These are phyloP conservation scores for Cercospora beticola DNA, from an alignment of 2,329 filamentous ascomycete genomes.

Conservation along the genomic window DNA sequence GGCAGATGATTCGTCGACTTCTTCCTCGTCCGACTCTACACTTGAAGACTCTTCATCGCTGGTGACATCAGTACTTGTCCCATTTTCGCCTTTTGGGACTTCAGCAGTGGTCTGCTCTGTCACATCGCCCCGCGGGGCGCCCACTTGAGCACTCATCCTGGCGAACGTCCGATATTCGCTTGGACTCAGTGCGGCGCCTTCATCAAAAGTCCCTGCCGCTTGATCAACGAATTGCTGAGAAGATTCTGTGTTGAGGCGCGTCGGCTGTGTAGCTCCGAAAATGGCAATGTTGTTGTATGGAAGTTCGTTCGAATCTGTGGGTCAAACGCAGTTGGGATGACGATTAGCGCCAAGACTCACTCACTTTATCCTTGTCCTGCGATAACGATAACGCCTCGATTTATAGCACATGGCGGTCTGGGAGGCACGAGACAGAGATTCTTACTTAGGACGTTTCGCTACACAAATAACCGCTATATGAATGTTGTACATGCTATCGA, in stretches of 20 bases:
- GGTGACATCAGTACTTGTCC: background rate
- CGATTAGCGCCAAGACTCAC: background rate
- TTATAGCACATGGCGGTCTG: background rate
- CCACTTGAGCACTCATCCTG: conserved; percentile 7
- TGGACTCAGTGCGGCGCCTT: background rate
- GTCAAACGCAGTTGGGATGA: conserved; percentile 7
- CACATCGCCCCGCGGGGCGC: background rate
- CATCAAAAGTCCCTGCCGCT: background rate
- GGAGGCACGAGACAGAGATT: background rate
- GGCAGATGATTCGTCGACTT: background rate
- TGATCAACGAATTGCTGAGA: background rate
- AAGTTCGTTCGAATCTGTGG: conserved; percentile 4
- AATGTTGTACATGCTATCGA: background rate
- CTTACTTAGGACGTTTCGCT: background rate
- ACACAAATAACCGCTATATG: background rate
- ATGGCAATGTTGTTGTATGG: background rate
- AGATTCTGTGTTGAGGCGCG: background rate
- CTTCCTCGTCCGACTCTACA: conserved; percentile 5
- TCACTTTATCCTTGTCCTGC: background rate
- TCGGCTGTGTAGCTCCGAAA: background rate
- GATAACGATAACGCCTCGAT: background rate
- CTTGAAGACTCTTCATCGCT: conserved; percentile 1
- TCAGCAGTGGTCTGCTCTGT: background rate
- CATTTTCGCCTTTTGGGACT: background rate
- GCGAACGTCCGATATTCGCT: conserved; percentile 1